These are phyloP conservation scores for Metschnikowia lachancei DNA, from an alignment of 805 yeast species.

Conservation along the genomic window DNA sequence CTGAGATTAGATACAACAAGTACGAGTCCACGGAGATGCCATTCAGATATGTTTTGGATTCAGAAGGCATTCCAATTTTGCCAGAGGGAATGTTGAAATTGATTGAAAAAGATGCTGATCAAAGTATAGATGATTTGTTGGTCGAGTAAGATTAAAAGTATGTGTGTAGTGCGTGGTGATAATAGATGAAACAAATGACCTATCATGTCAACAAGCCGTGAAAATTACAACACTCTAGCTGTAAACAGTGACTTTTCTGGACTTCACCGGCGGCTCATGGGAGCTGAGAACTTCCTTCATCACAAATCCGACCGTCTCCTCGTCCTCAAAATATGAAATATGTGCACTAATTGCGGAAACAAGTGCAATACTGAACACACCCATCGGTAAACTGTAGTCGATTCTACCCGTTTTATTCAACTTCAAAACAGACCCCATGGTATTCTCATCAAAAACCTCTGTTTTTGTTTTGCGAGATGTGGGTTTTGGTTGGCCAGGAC, in stretches of 20 bases:
- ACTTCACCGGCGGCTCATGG: constrained; percentile 23
- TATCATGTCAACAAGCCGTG: not conserved
- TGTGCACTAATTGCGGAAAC: constrained; percentile 86
- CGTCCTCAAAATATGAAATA: constrained; percentile 81
- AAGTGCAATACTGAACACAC: constrained; percentile 74
- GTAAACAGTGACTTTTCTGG: constrained; percentile 30
- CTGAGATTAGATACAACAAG: constrained; percentile 84
- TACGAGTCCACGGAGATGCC: constrained; percentile 98
- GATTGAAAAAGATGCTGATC: constrained; percentile 82
- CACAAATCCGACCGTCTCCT: constrained; percentile 77
- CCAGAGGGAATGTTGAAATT: constrained; percentile 90
- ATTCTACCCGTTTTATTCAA: constrained; percentile 74
- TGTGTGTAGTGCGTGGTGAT: not conserved
- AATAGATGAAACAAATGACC: not conserved
- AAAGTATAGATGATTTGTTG: constrained; percentile 70
- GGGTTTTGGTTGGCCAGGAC: constrained; percentile 18
- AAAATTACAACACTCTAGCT: constrained; percentile 7
- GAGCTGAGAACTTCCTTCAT: constrained; percentile 51
- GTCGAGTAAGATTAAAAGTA: constrained; percentile 23
- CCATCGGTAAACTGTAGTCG: constrained; percentile 77
- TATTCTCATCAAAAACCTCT: constrained; percentile 28
- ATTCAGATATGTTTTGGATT: constrained; percentile 78
- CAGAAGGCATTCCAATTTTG: constrained; percentile 67
- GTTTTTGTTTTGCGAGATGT: constrained; percentile 23
- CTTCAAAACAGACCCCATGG: constrained; percentile 35